Conservation (phyloP, 495 filamentous ascomycete genomes). For the Penicillium coprophilum region DNA sequence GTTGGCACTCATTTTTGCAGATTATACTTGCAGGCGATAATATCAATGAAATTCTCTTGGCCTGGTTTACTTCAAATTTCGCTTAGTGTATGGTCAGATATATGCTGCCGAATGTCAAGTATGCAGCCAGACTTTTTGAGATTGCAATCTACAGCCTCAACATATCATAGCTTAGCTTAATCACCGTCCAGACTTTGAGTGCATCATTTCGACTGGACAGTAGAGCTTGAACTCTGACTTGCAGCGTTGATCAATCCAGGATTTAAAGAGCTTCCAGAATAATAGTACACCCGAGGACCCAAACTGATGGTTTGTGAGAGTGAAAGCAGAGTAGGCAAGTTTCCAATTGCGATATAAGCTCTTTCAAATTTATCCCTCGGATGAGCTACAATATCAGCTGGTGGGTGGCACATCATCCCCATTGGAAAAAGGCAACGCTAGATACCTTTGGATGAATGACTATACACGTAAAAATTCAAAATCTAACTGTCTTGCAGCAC, state of each 20-base stretch:
- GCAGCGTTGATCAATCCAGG: background rate
- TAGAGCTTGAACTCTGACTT: background rate
- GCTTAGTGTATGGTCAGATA: background rate
- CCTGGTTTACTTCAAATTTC: background rate
- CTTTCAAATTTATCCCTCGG: background rate
- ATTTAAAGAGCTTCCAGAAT: background rate
- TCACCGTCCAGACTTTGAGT: background rate
- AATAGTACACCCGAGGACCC: background rate
- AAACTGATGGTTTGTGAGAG: background rate
- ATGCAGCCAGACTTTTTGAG: background rate
- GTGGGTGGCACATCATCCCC: conserved; percentile 1
- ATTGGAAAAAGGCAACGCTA: conserved; percentile 1
- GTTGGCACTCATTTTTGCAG: background rate
- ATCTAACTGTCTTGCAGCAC: conserved; percentile 4
- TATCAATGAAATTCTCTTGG: background rate
- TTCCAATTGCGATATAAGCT: background rate
- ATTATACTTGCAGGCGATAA: background rate
- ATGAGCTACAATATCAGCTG: background rate
- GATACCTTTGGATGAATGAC: background rate
- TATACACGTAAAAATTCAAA: background rate
- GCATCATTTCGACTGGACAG: background rate
- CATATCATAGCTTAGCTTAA: background rate
- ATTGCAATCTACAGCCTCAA: background rate
- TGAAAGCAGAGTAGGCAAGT: background rate
- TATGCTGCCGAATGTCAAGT: background rate